Percentiles rank a stretch among this genome's conserved stretches.
phyloP scores from a whole-genome alignment of 495 filamentous ascomycete species.

The Hypoxylon fragiforme region DNA sequence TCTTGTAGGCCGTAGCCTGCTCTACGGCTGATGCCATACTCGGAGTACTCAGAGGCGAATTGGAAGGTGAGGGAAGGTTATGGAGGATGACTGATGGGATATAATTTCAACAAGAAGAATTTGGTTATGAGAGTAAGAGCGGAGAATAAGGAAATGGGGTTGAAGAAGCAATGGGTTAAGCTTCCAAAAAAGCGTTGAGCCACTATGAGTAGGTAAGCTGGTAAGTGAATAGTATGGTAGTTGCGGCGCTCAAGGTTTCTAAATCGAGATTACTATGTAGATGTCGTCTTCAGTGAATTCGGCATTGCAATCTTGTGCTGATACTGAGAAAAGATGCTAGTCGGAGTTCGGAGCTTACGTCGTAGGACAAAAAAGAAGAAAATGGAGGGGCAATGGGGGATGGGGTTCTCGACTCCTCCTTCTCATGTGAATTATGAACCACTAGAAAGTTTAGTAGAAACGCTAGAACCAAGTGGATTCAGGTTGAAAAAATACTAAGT shows the following conservation, averaged over 20 bases:
- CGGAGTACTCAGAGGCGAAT: neutral
- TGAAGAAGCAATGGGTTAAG: neutral
- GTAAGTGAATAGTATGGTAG: no score
- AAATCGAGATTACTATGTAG: constrained; percentile 12
- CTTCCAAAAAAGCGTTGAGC: neutral
- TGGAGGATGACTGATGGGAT: neutral
- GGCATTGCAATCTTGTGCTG: neutral
- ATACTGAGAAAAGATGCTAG: constrained; percentile 11
- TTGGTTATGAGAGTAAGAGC: neutral
- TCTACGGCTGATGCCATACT: constrained; percentile 47
- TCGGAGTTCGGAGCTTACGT: constrained; percentile 32
- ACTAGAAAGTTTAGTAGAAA: no score
- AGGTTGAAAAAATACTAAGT: no score
- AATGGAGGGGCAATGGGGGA: constrained; percentile 3
- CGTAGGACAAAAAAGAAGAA: neutral
- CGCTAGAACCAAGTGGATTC: constrained; percentile 16
- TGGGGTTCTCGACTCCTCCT: no score
- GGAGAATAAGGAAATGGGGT: neutral
- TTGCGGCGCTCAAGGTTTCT: neutral
- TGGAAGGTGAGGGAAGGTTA: constrained; percentile 4
- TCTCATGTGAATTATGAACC: no score
- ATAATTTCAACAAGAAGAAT: neutral
- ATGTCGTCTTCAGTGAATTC: neutral
- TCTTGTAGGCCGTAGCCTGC: constrained; percentile 80
- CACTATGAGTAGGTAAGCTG: neutral